A percentile compares a stretch with the other conserved stretches of the same genome.
phyloP scores from a whole-genome alignment of 1,139 yeast species.

The Torulaspora pretoriensis region DNA sequence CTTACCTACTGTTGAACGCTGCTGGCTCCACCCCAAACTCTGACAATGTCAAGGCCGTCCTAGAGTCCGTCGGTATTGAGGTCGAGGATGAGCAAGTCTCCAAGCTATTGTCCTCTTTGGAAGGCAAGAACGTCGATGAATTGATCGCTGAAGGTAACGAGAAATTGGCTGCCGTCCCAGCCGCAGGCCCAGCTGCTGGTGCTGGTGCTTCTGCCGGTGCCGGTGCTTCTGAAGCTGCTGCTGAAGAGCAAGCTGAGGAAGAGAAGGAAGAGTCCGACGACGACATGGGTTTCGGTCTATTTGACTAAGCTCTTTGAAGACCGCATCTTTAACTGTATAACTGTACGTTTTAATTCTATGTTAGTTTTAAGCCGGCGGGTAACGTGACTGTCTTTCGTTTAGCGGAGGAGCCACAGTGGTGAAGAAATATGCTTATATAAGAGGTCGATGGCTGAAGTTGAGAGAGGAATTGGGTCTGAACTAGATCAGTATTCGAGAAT shows the following conservation, averaged over 20 bases:
- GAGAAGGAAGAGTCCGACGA: constrained; percentile 51
- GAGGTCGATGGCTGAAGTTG: neutral
- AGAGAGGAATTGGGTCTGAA: neutral
- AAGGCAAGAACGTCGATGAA: constrained; percentile 72
- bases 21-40: constrained; percentile 82
- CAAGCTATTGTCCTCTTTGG: constrained; percentile 62
- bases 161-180: constrained; percentile 77
- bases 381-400: neutral
- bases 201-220: constrained; percentile 53
- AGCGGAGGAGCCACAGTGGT: neutral
- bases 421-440: neutral
- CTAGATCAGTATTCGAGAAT: neutral
- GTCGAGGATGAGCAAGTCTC: constrained; percentile 71
- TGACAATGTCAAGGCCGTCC: constrained; percentile 64
- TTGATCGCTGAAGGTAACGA: constrained; percentile 76
- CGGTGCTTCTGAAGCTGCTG: constrained; percentile 54
- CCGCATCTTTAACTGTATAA: neutral
- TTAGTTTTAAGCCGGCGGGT: neutral
- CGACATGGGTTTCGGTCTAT: constrained; percentile 89
- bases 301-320: constrained; percentile 50
- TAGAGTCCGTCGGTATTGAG: constrained; percentile 74
- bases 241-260: constrained; percentile 58
- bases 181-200: constrained; percentile 78
- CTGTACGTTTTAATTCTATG: neutral
- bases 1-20: constrained; percentile 81